Conservation (phyloP, 2,329 filamentous ascomycete species). For the Cercospora berteroae region DNA sequence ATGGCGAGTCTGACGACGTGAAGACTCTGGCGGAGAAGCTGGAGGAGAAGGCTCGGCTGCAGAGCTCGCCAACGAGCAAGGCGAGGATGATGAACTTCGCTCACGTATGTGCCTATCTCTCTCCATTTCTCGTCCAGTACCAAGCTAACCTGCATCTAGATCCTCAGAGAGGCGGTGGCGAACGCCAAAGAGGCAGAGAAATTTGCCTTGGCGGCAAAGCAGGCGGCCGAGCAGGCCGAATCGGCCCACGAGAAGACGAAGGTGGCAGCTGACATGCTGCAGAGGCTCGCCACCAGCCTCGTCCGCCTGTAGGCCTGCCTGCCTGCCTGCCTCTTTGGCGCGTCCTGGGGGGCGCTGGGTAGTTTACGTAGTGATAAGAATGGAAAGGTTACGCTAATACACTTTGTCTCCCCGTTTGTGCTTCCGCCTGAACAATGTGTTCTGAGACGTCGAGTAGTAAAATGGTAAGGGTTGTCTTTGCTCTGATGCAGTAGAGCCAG, state of each 20-base stretch:
- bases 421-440: background rate
- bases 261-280: slow-evolving; percentile 29
- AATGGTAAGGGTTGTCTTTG: background rate
- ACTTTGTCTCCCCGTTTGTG: background rate
- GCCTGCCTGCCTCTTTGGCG: background rate
- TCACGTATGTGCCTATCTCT: slow-evolving; percentile 16
- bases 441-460: background rate
- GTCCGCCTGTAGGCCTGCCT: background rate
- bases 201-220: slow-evolving; percentile 28
- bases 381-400: background rate
- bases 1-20: slow-evolving; percentile 5
- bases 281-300: slow-evolving; percentile 17
- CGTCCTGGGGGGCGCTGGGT: background rate
- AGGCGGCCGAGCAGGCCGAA: slow-evolving; percentile 29
- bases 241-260: slow-evolving; percentile 31
- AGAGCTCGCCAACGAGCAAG: slow-evolving; percentile 9
- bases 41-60: slow-evolving; percentile 16
- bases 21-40: slow-evolving; percentile 11
- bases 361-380: background rate
- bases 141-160: slow-evolving; percentile 9
- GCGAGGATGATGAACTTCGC: slow-evolving; percentile 20
- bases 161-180: slow-evolving; percentile 29
- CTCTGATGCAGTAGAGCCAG: background rate
- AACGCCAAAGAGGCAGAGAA: slow-evolving; percentile 31
- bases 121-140: background rate